Base-by-base conservation (phyloP, 208 protist species). In the Trypanosoma scelopori region DNA sequence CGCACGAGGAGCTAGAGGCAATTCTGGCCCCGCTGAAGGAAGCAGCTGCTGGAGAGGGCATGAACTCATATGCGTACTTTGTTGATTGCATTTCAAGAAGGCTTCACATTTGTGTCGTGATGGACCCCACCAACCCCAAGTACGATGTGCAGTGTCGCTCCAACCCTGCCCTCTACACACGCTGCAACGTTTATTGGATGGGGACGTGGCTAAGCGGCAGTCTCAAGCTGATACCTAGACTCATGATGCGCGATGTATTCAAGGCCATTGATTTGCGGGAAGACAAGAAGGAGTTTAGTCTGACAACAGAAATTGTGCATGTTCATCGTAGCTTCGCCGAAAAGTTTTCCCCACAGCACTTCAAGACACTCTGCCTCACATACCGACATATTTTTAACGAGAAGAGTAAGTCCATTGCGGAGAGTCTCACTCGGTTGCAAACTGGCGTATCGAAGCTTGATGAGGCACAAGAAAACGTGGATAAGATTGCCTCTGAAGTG, bases 91-190 rank as follows among this genome's bases (percentile, higher is more conserved):
- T 99, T 47, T 69, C 77, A 20, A 63, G 78, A 27, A 97, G 95
- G 65, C 78, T 99, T 65, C 97, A 99, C 85, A 78, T 99, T 5
- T 92, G 85, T 35, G 60, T 99, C 37, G 79, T 93, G 46, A 95
- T 99, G 82, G 97, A 99, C 78, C 95, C 90, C 27, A 93, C 81
- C n/a, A 97, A 97, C 72, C 62, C 77, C 13, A 75, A 87, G 46
- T 99, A 99, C 76, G 81, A 94, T 32, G 28, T 75, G 25, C 84
- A 92, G 46, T 98, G 97, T 72, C 86, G 96, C 62, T 85, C 88
- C 35, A 98, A 99, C 79, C 98, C 98, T 5, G 97, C 98, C 15
- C 86, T 99, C 30, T 98, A 94, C 84, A 99, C 97, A 23, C 79
- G 86, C 30, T 98, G 97, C 80, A 91, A 88, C 55, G 95, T 99